Evolutionary conservation across 805 yeast genomes (phyloP).

Genomic region (Candida hungchunana): DNA sequence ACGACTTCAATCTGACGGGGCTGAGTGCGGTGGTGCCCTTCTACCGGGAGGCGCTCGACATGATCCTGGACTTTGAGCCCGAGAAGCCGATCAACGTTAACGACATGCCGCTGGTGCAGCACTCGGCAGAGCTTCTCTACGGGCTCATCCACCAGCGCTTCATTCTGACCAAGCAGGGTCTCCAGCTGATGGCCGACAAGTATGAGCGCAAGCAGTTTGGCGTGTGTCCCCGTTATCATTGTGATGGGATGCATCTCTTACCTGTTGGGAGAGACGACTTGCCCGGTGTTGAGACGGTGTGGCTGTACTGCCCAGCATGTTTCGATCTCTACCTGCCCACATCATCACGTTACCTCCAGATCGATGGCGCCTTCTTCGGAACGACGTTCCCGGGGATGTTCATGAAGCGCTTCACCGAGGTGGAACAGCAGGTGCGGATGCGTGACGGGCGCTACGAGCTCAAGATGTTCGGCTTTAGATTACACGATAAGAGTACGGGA

Average conservation of each 20-base stretch:
- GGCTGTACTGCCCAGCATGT: conserved; percentile 93
- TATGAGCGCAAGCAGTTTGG: conserved; percentile 90
- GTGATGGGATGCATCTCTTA: conserved; percentile 84
- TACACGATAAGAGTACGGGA: conserved; percentile 65
- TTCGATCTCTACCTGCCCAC: conserved; percentile 86
- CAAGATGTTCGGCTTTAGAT: conserved; percentile 82
- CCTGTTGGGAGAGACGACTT: conserved; percentile 91
- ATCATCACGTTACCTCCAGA: conserved; percentile 77
- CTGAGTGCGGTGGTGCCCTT: conserved; percentile 80
- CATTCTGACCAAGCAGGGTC: conserved; percentile 83
- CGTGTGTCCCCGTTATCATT: conserved; percentile 81
- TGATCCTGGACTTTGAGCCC: conserved; percentile 75
- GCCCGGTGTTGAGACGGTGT: conserved; percentile 87
- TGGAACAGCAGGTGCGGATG: conserved; percentile 68
- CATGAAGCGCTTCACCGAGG: conserved; percentile 86
- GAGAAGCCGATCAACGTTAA: conserved; percentile 54
- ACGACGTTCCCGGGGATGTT: conserved; percentile 93
- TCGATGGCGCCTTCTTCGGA: conserved; percentile 97
- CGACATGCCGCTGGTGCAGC: conserved; percentile 73
- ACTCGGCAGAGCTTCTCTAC: conserved; percentile 86
- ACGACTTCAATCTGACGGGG: conserved; percentile 94
- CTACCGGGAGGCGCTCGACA: conserved; percentile 86
- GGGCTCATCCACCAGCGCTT: conserved; percentile 93
- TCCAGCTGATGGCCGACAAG: conserved; percentile 89
- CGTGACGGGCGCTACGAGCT: conserved; percentile 52